A percentile compares a stretch with the other conserved stretches of the same genome.
Conservation (phyloP, 371 early-diverging fungal species). For the Blyttiomyces sp. region DNA sequence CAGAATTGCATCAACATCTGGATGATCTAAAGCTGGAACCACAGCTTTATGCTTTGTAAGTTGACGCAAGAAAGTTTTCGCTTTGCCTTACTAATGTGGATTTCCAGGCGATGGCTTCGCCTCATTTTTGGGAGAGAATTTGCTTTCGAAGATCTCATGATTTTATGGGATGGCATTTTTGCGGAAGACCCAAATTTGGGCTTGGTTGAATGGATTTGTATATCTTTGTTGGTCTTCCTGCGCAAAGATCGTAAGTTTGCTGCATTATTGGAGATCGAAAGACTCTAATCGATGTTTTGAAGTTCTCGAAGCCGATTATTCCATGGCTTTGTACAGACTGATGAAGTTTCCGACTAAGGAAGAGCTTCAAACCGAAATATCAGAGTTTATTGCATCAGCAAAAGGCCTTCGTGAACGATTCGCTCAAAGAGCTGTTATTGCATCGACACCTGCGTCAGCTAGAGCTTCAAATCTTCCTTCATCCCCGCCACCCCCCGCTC, state of each 20-base stretch:
- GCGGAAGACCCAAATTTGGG: constrained; percentile 67
- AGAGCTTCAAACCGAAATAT: constrained; percentile 7
- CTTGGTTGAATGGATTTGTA: constrained; percentile 77
- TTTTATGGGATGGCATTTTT: constrained; percentile 89
- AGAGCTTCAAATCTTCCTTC: no score
- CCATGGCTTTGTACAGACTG: constrained; percentile 67
- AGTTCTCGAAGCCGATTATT: constrained; percentile 76
- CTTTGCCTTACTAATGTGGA: no score
- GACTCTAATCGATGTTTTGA: background rate
- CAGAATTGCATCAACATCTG: constrained; percentile 65
- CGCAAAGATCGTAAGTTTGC: constrained; percentile 67
- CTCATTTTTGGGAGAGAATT: constrained; percentile 90
- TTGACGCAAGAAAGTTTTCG: background rate
- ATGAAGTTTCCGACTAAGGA: constrained; percentile 70
- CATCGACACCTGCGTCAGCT: background rate
- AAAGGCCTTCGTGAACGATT: constrained; percentile 23
- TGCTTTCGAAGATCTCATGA: constrained; percentile 61
- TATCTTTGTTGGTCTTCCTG: constrained; percentile 70
- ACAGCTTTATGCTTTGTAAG: constrained; percentile 87
- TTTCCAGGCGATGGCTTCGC: constrained; percentile 84
- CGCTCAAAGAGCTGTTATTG: constrained; percentile 14
- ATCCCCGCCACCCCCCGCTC: no score
- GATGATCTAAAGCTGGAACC: constrained; percentile 79
- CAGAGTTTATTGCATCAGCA: constrained; percentile 28
- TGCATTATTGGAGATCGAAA: background rate